Evolutionary conservation across 2,329 filamentous ascomycete genomes (phyloP), one percentile per base, ranked within the genome.

Genomic region (Fusarium nygamai): DNA sequence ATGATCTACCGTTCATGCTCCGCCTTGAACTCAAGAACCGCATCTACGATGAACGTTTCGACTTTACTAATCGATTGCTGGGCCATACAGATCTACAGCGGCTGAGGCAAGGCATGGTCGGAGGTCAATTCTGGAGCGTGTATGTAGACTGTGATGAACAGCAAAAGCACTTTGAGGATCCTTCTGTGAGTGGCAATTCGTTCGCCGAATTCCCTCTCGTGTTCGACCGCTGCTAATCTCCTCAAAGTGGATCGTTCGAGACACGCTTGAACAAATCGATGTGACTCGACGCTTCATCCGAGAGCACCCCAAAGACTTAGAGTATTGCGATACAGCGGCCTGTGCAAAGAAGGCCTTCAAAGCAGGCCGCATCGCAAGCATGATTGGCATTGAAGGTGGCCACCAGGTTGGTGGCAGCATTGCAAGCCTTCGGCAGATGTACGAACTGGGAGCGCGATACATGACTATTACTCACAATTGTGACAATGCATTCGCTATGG

Each of bases 351-450:
- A 68, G 8, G 80, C 81, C 0, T 84, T 83, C 64, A 72, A 75
- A 27, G 46, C 64, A 3, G 81, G 81, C 3, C 78, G 74, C 14
- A 82, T 84, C 12, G 78, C 82, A 2, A 81, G 80, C 54, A 82
- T 83, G 73, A 79, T 83, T 50, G 83, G 83, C 2, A 80, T 83
- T 19, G 83, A 84, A 71, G 83, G 81, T 22, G 66, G 75, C 9
- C 83, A 84, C 62, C 81, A 82, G 70, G 74, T 81, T 4, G 83
- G 82, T 2, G 78, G 79, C 13, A 79, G 76, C 53, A 80, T 82
- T 33, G 80, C 79, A 2, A 78, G 77, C 22, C 79, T 84, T 29
- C 79, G 83, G 12, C 80, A 81, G 61, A 78, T 81, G 67, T 80
- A 81, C 61, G 63, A 79, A 29, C 76, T 85, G 6, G 83, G 83